Evolutionary conservation across 768 basidiomycete species (phyloP).

Genomic region (Plicaturopsis crispa): DNA sequence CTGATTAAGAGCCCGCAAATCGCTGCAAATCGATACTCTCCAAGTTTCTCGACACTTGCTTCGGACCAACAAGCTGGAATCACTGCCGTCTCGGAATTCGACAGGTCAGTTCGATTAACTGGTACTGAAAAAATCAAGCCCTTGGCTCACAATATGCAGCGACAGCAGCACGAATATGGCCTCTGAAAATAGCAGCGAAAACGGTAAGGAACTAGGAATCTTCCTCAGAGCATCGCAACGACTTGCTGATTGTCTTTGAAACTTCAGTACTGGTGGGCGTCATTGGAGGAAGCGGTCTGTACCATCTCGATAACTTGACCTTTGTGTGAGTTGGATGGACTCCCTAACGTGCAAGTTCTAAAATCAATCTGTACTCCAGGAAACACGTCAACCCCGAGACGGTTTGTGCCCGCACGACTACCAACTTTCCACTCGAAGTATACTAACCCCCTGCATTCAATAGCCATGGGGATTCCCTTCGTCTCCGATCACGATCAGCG

Average conservation of each 20-base stretch:
- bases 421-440: background rate
- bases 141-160: too few relatives aligned
- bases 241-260: background rate
- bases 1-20: too few relatives aligned
- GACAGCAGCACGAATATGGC: too few relatives aligned
- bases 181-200: too few relatives aligned
- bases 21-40: too few relatives aligned
- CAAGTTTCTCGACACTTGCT: too few relatives aligned
- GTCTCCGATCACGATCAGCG: conserved; percentile 85
- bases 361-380: conserved; percentile 27
- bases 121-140: too few relatives aligned
- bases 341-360: background rate
- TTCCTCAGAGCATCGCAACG: too few relatives aligned
- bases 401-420: conserved; percentile 30
- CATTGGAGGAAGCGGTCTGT: conserved; percentile 89
- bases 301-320: conserved; percentile 88
- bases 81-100: too few relatives aligned
- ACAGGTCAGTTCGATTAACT: too few relatives aligned
- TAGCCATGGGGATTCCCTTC: conserved; percentile 93
- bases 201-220: too few relatives aligned
- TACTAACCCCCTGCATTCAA: background rate
- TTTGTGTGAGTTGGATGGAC: conserved; percentile 55
- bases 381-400: conserved; percentile 76
- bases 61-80: too few relatives aligned
- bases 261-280: conserved; percentile 77